These are phyloP conservation scores for Urtica urens DNA, from an alignment of 306 rosid genomes.

Conservation along the genomic window DNA sequence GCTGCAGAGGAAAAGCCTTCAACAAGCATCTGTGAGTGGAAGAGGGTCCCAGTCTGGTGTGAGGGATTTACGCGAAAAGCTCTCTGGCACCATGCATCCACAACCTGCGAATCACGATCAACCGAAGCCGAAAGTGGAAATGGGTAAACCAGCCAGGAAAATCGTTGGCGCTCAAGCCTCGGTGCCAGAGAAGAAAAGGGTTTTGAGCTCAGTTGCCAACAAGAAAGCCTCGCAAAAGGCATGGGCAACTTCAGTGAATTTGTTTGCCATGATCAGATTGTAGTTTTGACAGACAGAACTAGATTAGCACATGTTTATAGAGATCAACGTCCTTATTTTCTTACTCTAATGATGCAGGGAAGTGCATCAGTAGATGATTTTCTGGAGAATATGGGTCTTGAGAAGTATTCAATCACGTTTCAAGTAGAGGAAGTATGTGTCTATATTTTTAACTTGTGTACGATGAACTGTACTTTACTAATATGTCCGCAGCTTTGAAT, in stretches of 20 bases:
- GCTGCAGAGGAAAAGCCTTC: slow-evolving; percentile 82
- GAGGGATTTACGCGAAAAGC: slow-evolving; percentile 81
- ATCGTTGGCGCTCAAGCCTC: slow-evolving; percentile 31
- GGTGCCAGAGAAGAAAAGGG: slow-evolving; percentile 33
- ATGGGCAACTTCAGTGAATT: neutral
- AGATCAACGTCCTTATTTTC: neutral
- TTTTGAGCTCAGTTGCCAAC: slow-evolving; percentile 41
- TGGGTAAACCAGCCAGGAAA: slow-evolving; percentile 40
- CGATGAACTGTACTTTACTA: neutral
- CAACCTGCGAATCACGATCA: slow-evolving; percentile 57
- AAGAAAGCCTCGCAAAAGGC: slow-evolving; percentile 58
- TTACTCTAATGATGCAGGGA: slow-evolving; percentile 45
- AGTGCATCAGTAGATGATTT: slow-evolving; percentile 65
- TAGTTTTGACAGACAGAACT: neutral
- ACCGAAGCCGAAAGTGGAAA: slow-evolving; percentile 45
- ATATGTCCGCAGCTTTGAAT: neutral
- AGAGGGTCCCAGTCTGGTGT: slow-evolving; percentile 43
- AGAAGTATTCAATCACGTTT: slow-evolving; percentile 80
- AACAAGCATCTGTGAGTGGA: slow-evolving; percentile 54
- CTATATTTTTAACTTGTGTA: neutral
- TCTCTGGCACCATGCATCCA: slow-evolving; percentile 58
- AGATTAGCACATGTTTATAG: too few species aligned
- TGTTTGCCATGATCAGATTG: neutral
- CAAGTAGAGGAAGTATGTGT: slow-evolving; percentile 95
- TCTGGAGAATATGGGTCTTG: slow-evolving; percentile 81